These are phyloP conservation scores for Pseudocercospora vitis DNA, from an alignment of 2,329 filamentous ascomycete species.

Conservation along the genomic window DNA sequence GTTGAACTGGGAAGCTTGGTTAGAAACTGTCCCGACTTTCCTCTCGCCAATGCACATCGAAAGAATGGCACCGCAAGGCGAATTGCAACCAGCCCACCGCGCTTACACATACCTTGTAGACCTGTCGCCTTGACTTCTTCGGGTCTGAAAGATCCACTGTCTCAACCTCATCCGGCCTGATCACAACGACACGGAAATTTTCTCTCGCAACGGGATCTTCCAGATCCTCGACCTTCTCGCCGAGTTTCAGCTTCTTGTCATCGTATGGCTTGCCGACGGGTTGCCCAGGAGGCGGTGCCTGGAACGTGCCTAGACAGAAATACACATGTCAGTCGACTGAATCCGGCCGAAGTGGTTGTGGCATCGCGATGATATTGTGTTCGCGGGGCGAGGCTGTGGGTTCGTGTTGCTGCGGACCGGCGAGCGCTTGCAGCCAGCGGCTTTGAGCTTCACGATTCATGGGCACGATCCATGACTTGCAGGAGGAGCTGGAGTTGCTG, in stretches of 20 bases:
- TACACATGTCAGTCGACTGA: conserved; percentile 1
- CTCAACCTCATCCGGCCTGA: conserved; percentile 78
- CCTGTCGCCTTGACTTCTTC: conserved; percentile 61
- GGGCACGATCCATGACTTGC: conserved; percentile 11
- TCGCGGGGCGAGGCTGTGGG: background rate
- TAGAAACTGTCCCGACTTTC: background rate
- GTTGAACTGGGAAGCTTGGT: conserved; percentile 43
- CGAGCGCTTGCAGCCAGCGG: background rate
- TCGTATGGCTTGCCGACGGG: conserved; percentile 48
- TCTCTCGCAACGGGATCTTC: conserved; percentile 68
- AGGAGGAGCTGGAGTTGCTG: background rate
- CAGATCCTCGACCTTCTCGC: conserved; percentile 68
- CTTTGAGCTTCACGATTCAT: conserved; percentile 1
- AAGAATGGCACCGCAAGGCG: background rate
- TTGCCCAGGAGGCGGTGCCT: conserved; percentile 55
- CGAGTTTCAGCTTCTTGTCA: conserved; percentile 47
- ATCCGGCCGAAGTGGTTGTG: background rate
- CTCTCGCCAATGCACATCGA: no score
- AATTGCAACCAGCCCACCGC: background rate
- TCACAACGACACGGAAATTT: conserved; percentile 85
- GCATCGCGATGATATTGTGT: background rate
- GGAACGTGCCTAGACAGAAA: conserved; percentile 59
- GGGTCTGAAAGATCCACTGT: conserved; percentile 69
- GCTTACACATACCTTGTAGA: conserved; percentile 53
- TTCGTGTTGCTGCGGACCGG: background rate